A percentile compares a stretch with the other conserved stretches of the same genome.
phyloP scores from a whole-genome alignment of 352 stramenopile species.

The Phytophthora melonis region DNA sequence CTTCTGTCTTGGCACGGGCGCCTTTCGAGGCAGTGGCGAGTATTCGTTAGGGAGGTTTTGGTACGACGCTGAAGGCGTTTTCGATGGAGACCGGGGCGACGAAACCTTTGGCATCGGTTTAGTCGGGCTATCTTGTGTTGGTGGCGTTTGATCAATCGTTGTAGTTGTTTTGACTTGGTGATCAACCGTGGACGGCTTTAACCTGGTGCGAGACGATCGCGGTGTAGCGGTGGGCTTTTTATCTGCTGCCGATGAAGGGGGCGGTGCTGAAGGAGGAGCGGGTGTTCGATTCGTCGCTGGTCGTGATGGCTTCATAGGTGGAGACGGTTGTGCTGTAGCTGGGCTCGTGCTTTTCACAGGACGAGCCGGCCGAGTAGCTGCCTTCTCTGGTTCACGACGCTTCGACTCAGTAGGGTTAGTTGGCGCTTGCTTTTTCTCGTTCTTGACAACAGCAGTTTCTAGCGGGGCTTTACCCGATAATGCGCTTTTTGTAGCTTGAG shows the following conservation, averaged over 20 bases:
- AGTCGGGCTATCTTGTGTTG: constrained; percentile 4
- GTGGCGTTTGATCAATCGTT: not conserved
- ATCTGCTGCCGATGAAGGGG: not conserved
- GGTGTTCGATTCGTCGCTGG: constrained; percentile 13
- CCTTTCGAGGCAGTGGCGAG: constrained; percentile 47
- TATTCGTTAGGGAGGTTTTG: constrained; percentile 39
- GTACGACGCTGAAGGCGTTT: constrained; percentile 7
- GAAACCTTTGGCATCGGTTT: constrained; percentile 17
- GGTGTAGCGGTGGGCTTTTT: not conserved
- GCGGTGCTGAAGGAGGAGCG: not conserved
- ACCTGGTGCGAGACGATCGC: constrained; percentile 5
- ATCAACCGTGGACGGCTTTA: constrained; percentile 6
- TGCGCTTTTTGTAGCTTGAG: not conserved
- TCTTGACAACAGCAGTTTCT: not conserved
- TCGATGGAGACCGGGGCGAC: constrained; percentile 17
- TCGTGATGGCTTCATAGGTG: constrained; percentile 19
- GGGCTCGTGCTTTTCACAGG: not conserved
- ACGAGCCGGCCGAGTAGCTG: not conserved
- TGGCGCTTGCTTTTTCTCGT: constrained; percentile 4
- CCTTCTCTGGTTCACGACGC: not conserved
- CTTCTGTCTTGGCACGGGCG: constrained; percentile 54
- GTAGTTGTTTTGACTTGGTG: not conserved
- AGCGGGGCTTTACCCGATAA: not conserved
- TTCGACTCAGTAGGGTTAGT: not conserved
- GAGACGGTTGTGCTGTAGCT: constrained; percentile 2